Evolutionary conservation across 768 basidiomycete species (phyloP), one percentile per base, ranked within the genome.

Genomic region (Phlebiopsis flavidoalba): DNA sequence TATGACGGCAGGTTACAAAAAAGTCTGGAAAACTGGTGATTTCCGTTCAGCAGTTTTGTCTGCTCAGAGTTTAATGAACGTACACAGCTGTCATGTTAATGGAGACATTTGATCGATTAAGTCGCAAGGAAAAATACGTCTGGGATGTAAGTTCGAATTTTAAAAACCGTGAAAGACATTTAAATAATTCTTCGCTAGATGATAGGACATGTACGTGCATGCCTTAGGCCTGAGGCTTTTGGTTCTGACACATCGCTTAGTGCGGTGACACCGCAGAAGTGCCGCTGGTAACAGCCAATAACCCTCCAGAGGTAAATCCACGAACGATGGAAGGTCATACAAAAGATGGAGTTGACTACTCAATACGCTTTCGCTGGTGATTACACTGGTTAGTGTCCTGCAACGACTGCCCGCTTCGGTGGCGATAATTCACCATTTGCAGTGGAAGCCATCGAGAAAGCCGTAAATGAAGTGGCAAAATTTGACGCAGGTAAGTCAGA

Each of bases 281-380:
- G 17, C 70, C 75, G 5, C 65, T 88, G 40, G 81, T 86, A 12
- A 76, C 80, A 54, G 73, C 75, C 0, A 75, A 79, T 26, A 75
- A 82, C 14, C 79, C 80, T 3, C 81, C 82, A 0, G 72, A 73
- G 3, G 82, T n/a, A 84, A 49, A 69, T 84, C n/a, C 76, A 77
- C 48, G 83, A 86, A 26, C 76, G 85, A 12, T 86, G 84, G 84
- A 87, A 85, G 63, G 79, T 87, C 5, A 76, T 81, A 0, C 84
- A 88, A 70, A 88, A 87, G 72, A 88, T 88, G 87, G 71, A 74
- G 31, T 79, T 86, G 77, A 74, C 85, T 40, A 83, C 85, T 2
- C 85, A 88, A 64, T 88, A 88, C 62, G 80, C 85, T 0, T 88
- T 86, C 59, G 80, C 86, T 6, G 86, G 86, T 5, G 86, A 88